Base-by-base conservation (phyloP, 257 asterid genomes). In the Gentiana dahurica region DNA sequence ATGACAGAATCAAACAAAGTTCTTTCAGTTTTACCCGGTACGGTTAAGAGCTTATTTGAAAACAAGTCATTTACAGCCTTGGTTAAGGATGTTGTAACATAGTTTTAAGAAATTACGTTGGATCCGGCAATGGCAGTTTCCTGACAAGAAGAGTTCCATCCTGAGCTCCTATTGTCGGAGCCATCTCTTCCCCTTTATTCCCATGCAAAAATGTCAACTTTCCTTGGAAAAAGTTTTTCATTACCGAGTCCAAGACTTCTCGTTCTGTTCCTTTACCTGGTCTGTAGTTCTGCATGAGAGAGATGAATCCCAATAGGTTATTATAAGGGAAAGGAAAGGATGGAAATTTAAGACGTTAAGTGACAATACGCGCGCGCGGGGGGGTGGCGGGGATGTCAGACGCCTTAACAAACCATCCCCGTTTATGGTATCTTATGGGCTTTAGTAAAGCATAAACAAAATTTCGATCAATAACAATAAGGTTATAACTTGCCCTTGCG, bases 61-160 rank as follows among this genome's bases (percentile, higher is more conserved):
- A 56, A 32, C 13, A 12, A 59, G 38, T 41, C 57, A 63, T 36
- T 4, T 55, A 51, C 38, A 44, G 37, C 4, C 55, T 66, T 41
- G 34, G 38, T 35, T 64, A 45, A 52, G 34, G 55, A 59, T 35
- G 36, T 3, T 34, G 51, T 37, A 60, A 56, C 24, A 38, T 34
- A 54, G 51, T 15, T 34, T 15, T 41, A 41, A 41, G 51, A 56
- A 69, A 69, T 58, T 87, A 90, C 95, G 41, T 77, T 54, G 92
- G 76, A 76, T 75, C 72, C 41, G 90, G 74, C 48, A 45, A 34
- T 34, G 94, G 89, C 65, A 91, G 66, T 78, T 84, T 91, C 49
- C 98, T 78, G 56, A 87, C 96, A 53, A 91, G 98, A 68, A 87
- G 86, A 55, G 96, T 87, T 68, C 86, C 89, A 45, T 84, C 83